Conservation (phyloP, 1,139 yeast genomes). For the Candida labiduridarum region DNA sequence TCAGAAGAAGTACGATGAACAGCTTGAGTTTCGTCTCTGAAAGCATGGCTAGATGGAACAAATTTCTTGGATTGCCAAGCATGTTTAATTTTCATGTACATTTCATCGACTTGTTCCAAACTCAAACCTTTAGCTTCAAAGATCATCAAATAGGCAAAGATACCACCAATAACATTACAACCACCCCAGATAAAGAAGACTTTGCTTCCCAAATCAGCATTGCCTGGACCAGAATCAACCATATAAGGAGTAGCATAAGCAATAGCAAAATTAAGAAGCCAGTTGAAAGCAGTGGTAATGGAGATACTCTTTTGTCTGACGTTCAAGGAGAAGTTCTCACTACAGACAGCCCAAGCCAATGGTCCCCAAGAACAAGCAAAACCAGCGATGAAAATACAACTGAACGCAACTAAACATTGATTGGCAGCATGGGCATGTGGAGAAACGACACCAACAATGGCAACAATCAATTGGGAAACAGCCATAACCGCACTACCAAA, state of each 20-base stretch:
- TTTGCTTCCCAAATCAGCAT: slow-evolving; percentile 62
- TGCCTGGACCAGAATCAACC: slow-evolving; percentile 62
- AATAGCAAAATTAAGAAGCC: slow-evolving; percentile 73
- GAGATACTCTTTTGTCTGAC: slow-evolving; percentile 73
- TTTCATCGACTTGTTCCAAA: slow-evolving; percentile 67
- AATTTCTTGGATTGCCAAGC: slow-evolving; percentile 38
- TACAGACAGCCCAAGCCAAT: slow-evolving; percentile 67
- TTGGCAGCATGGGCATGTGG: slow-evolving; percentile 43
- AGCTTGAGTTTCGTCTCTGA: slow-evolving; percentile 23
- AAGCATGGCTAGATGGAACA: slow-evolving; percentile 38
- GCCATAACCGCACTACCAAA: slow-evolving; percentile 67
- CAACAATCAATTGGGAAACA: slow-evolving; percentile 64
- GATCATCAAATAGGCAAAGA: slow-evolving; percentile 66
- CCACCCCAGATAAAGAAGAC: slow-evolving; percentile 77
- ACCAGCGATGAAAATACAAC: slow-evolving; percentile 65
- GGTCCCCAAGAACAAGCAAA: slow-evolving; percentile 82
- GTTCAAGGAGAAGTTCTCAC: slow-evolving; percentile 67
- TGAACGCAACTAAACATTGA: slow-evolving; percentile 62
- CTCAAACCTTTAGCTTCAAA: slow-evolving; percentile 77
- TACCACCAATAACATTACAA: slow-evolving; percentile 31
- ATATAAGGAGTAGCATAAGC: slow-evolving; percentile 70
- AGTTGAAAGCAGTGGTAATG: slow-evolving; percentile 66
- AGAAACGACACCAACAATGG: slow-evolving; percentile 62
- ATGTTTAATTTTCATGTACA: slow-evolving; percentile 31
- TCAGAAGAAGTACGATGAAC: slow-evolving; percentile 20